Evolutionary conservation across 352 stramenopile species (phyloP), one percentile per base, ranked within the genome.

Genomic region (Globisporangium lucens): DNA sequence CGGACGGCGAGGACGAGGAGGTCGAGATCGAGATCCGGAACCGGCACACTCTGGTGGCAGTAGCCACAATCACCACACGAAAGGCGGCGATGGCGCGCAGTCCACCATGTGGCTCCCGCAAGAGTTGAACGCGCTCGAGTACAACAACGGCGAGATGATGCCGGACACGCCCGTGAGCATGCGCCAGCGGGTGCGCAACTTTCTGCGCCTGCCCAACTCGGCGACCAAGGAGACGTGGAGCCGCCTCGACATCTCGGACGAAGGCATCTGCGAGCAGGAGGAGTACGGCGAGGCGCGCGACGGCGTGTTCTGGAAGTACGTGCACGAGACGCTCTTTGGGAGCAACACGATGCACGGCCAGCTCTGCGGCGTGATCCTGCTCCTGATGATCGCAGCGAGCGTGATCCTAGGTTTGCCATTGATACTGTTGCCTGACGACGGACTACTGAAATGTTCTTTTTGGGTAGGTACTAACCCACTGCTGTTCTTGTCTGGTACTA

Each of bases 351-450:
- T 73, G 22, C 77, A 77, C 56, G 85, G 85, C 7, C 85, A 90
- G 60, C 64, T 80, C 24, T 75, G 78, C 29, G 85, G 77, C 43
- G 73, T 91, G 17, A 68, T 91, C 33, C 61, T 93, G 63, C 72
- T 93, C 10, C 65, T 89, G 4, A 89, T 93, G 78, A 85, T 93
- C 61, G 80, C 85, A 7, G 85, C 78, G 52, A 93, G 85, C 60
- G 83, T 93, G 13, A 68, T 83, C 4, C 70, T 90, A 36, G 84
- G 84, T 90, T 55, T 61, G 79, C 79, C 5, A 22, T 51, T 33
- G 30, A 33, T 33, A 33, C 30, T 4, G 3, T 33, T 33, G 3
- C 51, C 58, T 7, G 7, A 2, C 4, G 55, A n/a, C 2, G 10
- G 6, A 1, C 53, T n/a, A 22, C 9, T 6, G 4, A 13, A 22